Evolutionary conservation across 2,329 filamentous ascomycete genomes (phyloP).

Genomic region (Curvularia sp.): DNA sequence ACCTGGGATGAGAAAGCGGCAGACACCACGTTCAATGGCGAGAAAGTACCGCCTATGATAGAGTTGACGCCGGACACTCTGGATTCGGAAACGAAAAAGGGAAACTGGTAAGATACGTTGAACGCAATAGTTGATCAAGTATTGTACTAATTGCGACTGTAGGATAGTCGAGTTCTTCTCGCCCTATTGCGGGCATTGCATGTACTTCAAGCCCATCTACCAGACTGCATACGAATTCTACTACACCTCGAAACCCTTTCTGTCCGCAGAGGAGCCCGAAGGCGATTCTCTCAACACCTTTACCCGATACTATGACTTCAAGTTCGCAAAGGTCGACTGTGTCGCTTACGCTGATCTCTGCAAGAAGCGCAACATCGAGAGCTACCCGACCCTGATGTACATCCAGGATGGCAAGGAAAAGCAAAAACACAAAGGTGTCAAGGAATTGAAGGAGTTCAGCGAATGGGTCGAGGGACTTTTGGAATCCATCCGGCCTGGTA

Average conservation of each 20-base stretch:
- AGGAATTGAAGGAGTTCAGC: slow-evolving; percentile 71
- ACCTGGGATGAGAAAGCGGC: slow-evolving; percentile 40
- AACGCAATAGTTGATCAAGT: not conserved
- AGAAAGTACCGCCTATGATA: slow-evolving; percentile 69
- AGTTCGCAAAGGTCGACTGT: slow-evolving; percentile 87
- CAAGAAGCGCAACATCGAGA: slow-evolving; percentile 66
- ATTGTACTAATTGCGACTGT: slow-evolving; percentile 1
- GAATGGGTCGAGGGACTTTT: slow-evolving; percentile 76
- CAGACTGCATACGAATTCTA: slow-evolving; percentile 97
- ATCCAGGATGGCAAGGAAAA: slow-evolving; percentile 78
- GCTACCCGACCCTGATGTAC: slow-evolving; percentile 78
- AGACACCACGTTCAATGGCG: slow-evolving; percentile 69
- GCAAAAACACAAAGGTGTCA: slow-evolving; percentile 69
- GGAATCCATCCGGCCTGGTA: slow-evolving; percentile 80
- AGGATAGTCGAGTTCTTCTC: slow-evolving; percentile 60
- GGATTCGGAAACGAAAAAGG: slow-evolving; percentile 65
- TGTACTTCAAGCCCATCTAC: slow-evolving; percentile 79
- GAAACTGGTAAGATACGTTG: slow-evolving; percentile 65
- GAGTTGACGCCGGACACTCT: slow-evolving; percentile 67
- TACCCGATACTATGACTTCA: slow-evolving; percentile 83
- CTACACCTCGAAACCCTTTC: slow-evolving; percentile 78
- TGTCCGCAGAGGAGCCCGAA: slow-evolving; percentile 55
- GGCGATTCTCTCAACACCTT: slow-evolving; percentile 69
- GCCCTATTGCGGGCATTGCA: slow-evolving; percentile 72
- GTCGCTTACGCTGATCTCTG: slow-evolving; percentile 83